Conservation (phyloP, 2,329 filamentous ascomycete genomes). For the Aspergillus ruber region DNA sequence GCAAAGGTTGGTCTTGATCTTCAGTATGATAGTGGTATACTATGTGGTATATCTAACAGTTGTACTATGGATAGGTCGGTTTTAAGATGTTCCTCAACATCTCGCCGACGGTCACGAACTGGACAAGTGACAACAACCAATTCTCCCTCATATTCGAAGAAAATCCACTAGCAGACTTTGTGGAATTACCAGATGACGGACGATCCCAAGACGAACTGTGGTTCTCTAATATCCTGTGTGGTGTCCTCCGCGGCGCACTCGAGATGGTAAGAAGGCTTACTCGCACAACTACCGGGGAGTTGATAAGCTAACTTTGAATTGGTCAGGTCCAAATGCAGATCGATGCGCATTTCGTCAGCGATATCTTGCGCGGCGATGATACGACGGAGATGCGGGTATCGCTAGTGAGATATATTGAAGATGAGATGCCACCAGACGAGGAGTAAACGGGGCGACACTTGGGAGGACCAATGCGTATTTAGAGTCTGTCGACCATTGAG, state of each 20-base stretch:
- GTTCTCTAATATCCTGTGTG: conserved; percentile 97
- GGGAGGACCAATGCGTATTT: conserved; percentile 3
- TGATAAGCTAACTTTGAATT: conserved; percentile 11
- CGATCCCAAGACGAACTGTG: conserved; percentile 93
- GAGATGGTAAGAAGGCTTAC: conserved; percentile 70
- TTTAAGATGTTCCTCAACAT: conserved; percentile 99
- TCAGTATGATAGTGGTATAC: not conserved
- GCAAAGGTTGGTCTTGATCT: conserved; percentile 58
- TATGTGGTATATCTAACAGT: no score
- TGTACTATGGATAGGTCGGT: conserved; percentile 59
- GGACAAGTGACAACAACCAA: conserved; percentile 92
- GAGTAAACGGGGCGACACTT: conserved; percentile 52
- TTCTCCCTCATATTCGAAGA: conserved; percentile 96
- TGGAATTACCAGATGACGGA: conserved; percentile 93
- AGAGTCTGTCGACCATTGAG: conserved; percentile 1
- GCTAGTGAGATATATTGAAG: conserved; percentile 88
- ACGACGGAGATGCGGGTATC: conserved; percentile 96
- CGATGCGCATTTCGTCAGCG: conserved; percentile 91
- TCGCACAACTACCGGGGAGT: conserved; percentile 6
- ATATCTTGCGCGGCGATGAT: conserved; percentile 86
- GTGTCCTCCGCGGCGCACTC: conserved; percentile 79
- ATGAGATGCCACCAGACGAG: conserved; percentile 94
- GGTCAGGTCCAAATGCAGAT: conserved; percentile 86
- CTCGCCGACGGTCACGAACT: conserved; percentile 86
- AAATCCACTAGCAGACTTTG: conserved; percentile 94